Evolutionary conservation across 345 rosid species (phyloP).

Genomic region (Aquilaria yunnanensis): DNA sequence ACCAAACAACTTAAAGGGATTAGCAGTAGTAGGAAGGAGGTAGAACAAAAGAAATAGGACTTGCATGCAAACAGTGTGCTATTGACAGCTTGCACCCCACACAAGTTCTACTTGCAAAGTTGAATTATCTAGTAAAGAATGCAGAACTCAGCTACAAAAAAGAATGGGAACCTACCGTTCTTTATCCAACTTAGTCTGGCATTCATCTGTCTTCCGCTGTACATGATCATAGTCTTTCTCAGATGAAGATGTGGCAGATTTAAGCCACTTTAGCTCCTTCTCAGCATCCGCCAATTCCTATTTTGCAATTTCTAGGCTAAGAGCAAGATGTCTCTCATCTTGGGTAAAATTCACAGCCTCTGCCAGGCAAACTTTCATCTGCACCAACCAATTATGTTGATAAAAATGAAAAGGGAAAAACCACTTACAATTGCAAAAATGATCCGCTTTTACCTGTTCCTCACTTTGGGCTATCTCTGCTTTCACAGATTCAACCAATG

Average conservation of each 20-base stretch:
- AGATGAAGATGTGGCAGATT: constrained; percentile 55
- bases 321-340: constrained; percentile 66
- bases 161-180: constrained; percentile 47
- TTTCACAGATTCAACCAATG: constrained; percentile 54
- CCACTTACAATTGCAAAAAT: background rate
- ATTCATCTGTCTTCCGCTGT: constrained; percentile 49
- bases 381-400: constrained; percentile 16
- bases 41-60: background rate
- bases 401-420: background rate
- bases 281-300: constrained; percentile 83
- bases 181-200: constrained; percentile 43
- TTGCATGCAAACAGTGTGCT: background rate
- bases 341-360: constrained; percentile 59
- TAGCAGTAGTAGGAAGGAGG: no score
- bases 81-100: background rate
- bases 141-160: background rate
- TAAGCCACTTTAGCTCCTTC: constrained; percentile 84
- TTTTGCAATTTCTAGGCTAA: constrained; percentile 58
- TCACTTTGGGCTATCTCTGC: constrained; percentile 56
- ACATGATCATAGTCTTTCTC: constrained; percentile 82
- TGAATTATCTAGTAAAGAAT: background rate
- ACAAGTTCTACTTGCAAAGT: background rate
- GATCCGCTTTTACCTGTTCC: constrained; percentile 50
- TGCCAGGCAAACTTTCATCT: constrained; percentile 66
- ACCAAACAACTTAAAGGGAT: no score